These are phyloP conservation scores for Rubia occidens DNA, from an alignment of 305 asterid genomes.

Conservation along the genomic window DNA sequence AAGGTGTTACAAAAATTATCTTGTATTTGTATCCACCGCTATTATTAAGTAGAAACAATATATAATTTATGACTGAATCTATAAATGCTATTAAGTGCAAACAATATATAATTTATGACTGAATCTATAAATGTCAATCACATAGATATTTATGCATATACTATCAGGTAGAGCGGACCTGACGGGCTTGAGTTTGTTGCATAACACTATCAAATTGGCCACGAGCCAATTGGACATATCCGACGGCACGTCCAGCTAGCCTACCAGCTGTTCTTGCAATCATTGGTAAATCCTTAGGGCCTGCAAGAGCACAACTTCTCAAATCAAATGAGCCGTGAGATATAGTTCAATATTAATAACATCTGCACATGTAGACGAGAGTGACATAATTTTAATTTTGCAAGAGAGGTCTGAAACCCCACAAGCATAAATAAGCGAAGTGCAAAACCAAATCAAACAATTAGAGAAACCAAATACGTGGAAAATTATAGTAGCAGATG, in stretches of 20 bases:
- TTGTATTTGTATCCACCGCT: not conserved
- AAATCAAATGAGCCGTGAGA: not conserved
- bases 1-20: not conserved
- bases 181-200: conserved; percentile 85
- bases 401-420: not conserved
- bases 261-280: conserved; percentile 46
- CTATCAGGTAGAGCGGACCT: conserved; percentile 27
- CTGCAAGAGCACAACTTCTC: conserved; percentile 3
- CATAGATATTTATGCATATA: not conserved
- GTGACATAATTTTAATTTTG: not conserved
- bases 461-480: not conserved
- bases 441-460: not conserved
- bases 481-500: not conserved
- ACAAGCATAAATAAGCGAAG: conserved; percentile 1
- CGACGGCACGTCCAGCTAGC: conserved; percentile 68
- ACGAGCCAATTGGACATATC: conserved; percentile 73
- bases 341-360: not conserved
- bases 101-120: not conserved
- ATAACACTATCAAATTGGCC: conserved; percentile 73
- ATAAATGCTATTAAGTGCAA: no score
- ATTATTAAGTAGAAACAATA: not conserved
- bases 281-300: conserved; percentile 26
- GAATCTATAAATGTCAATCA: not conserved
- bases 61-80: no score
- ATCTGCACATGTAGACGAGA: not conserved